These are phyloP conservation scores for Aureobasidium namibiae DNA, from an alignment of 2,329 filamentous ascomycete species.

Conservation along the genomic window DNA sequence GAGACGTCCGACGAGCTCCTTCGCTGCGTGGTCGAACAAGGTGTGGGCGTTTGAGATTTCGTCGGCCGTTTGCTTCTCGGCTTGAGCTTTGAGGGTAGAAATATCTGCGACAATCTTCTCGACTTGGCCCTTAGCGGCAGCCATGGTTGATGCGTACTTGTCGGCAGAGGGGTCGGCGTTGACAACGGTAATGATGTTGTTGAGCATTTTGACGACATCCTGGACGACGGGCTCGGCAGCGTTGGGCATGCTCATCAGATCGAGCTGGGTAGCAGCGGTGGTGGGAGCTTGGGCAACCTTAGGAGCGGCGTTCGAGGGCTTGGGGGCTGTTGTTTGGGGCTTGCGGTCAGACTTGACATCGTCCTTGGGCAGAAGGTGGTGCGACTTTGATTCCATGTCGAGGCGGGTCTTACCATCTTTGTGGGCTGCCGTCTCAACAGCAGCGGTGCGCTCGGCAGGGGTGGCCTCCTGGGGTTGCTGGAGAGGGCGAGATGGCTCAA, in stretches of 20 bases:
- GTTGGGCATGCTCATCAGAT: slow-evolving; percentile 65
- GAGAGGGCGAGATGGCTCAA: slow-evolving; percentile 39
- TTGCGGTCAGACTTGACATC: slow-evolving; percentile 20
- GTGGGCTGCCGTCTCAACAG: slow-evolving; percentile 17
- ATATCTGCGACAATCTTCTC: slow-evolving; percentile 72
- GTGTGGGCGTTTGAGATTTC: slow-evolving; percentile 63
- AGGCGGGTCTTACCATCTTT: slow-evolving; percentile 13
- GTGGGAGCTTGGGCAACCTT: slow-evolving; percentile 28
- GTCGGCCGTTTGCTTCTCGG: slow-evolving; percentile 62
- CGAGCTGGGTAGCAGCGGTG: slow-evolving; percentile 58
- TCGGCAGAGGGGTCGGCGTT: slow-evolving; percentile 74
- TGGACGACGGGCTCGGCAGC: slow-evolving; percentile 83
- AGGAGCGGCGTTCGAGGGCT: slow-evolving; percentile 44
- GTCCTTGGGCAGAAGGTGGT: slow-evolving; percentile 17
- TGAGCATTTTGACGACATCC: slow-evolving; percentile 88
- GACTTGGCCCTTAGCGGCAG: slow-evolving; percentile 79
- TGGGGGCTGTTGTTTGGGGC: slow-evolving; percentile 16
- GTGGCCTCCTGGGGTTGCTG: slow-evolving; percentile 17
- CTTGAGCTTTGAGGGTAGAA: slow-evolving; percentile 59
- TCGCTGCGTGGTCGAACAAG: slow-evolving; percentile 80
- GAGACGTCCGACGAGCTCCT: slow-evolving; percentile 79
- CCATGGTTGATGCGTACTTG: slow-evolving; percentile 70
- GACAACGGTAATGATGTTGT: slow-evolving; percentile 88
- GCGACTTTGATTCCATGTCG: slow-evolving; percentile 22
- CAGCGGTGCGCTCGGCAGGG: slow-evolving; percentile 20